Evolutionary conservation across 225 moss, liverwort and hornwort species (phyloP), one percentile per base, ranked within the genome.

Genomic region (Sphagnum tenellum): DNA sequence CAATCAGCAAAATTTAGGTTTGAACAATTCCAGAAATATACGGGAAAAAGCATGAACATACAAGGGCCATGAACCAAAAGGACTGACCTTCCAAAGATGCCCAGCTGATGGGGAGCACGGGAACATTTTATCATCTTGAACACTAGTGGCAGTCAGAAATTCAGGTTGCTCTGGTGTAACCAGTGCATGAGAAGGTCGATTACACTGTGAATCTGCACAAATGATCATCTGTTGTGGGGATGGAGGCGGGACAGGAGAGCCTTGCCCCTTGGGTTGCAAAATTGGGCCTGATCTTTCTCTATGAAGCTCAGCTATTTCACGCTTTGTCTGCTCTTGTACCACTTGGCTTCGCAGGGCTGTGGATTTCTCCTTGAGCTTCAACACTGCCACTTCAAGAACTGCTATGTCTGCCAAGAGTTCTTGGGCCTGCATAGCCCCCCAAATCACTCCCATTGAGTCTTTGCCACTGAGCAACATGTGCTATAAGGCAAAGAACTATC

Each of bases 331-430:
- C 57, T 81, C 90, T 55, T 89, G 73, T 29, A 77, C 78, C 47
- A 94, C 60, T 75, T 85, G 77, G 64, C 52, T 71, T 72, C 76
- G 75, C 59, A 94, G 56, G 57, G 67, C 61, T 65, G 73, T 74
- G 44, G 80, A 74, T 67, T 89, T 73, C 54, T 87, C 82, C 74
- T 94, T 90, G 60, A 94, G 70, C 64, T 83, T 83, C 57, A 82
- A 69, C 48, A 94, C 90, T 5, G 84, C 87, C 49, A 79, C 77
- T 67, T 94, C 94, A 11, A 94, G 69, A 45, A 83, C 63, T 45
- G 75, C 81, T 5, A 94, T 82, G 55, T 94, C 91, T 59, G 81
- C 78, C 14, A 94, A 76, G 11, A 94, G 80, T 62, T 81, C 85
- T 58, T 76, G 84, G 13, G 88, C 79, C 94, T 94, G 73, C 73